Base-by-base conservation (phyloP, 305 asterid species). In the Fraxinus paxiana region DNA sequence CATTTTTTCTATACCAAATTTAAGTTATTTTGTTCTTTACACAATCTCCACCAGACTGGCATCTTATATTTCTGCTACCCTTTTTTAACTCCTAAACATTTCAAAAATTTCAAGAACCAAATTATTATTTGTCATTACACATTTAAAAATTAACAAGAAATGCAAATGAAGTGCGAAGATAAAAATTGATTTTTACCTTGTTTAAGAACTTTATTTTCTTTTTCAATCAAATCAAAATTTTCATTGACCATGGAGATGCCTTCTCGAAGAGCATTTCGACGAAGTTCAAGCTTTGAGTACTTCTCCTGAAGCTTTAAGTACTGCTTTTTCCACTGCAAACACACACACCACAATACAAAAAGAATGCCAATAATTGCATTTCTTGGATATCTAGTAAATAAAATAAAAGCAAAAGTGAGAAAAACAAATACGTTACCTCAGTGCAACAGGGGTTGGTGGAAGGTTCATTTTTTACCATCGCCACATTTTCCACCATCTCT, bases 401-500 rank as follows among this genome's bases (percentile, higher is more conserved):
- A 78, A 81, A 70, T 9, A 4, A 26, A 0, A 46, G 65, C 41
- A 24, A 43, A 70, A 59, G 46, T 1, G 9, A 7, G 20, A 28
- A 26, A 13, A 35, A 24, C 13, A 59, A 81, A 72, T 8, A 18
- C 63, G 81, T 86, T 89, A 92, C 97, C 90, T 79, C 56, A 18
- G 85, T 87, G 77, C 98, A 94, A 86, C 98, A 94, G 63, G 91
- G 63, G 80, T 84, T 88, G 79, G 41, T n/a, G 9, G 90, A 46
- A 37, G 89, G 81, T 73, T 89, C 88, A 2, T 85, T 90, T 73
- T 83, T 87, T 75, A 76, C 80, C 88, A 18, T 83, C 85, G 72
- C 90, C 82, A 86, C 89, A 65, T 90, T 93, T 76, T 90, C 94
- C 85, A 87, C 89, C 92, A 92, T 91, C 76, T 73, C 75, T 69